Evolutionary conservation across 225 moss, liverwort and hornwort genomes (phyloP).

Genomic region (Anthoceros angustus): DNA sequence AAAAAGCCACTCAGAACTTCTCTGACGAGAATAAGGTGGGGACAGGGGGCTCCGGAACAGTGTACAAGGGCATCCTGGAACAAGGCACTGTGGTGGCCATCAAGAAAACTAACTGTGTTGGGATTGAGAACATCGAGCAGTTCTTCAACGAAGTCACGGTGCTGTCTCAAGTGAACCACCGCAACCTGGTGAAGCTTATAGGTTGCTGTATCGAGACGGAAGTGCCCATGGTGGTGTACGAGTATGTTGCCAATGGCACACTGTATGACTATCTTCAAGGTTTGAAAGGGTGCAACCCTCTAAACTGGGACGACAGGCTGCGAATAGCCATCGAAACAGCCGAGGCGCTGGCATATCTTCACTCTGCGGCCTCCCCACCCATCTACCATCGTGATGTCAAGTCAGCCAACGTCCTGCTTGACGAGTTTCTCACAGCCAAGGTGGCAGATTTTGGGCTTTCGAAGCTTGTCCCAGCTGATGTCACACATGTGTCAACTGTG

Average conservation of each 20-base stretch:
- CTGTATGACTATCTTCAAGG: slow-evolving; percentile 47
- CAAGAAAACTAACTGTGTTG: slow-evolving; percentile 54
- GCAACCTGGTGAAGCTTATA: slow-evolving; percentile 59
- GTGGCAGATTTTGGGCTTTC: slow-evolving; percentile 73
- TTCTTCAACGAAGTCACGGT: slow-evolving; percentile 61
- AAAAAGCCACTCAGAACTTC: slow-evolving; percentile 52
- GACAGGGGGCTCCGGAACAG: slow-evolving; percentile 60
- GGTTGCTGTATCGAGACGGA: slow-evolving; percentile 49
- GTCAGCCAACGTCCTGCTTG: slow-evolving; percentile 69
- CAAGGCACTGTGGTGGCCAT: slow-evolving; percentile 58
- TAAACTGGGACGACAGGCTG: slow-evolving; percentile 57
- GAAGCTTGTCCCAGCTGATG: slow-evolving; percentile 28
- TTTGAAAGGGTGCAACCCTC: slow-evolving; percentile 24
- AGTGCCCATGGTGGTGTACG: slow-evolving; percentile 49
- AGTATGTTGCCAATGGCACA: slow-evolving; percentile 61
- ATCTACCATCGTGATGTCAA: slow-evolving; percentile 80
- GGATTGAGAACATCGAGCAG: slow-evolving; percentile 46
- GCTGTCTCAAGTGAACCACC: slow-evolving; percentile 57
- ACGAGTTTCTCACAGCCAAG: slow-evolving; percentile 51
- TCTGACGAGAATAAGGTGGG: slow-evolving; percentile 33
- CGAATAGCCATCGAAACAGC: slow-evolving; percentile 59
- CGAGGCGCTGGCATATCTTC: slow-evolving; percentile 51
- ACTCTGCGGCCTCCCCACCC: slow-evolving; percentile 56
- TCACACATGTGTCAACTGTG: slow-evolving; percentile 16
- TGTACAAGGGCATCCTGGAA: slow-evolving; percentile 46